Evolutionary conservation across 768 basidiomycete genomes (phyloP).

Genomic region (Podaxis pistillaris): DNA sequence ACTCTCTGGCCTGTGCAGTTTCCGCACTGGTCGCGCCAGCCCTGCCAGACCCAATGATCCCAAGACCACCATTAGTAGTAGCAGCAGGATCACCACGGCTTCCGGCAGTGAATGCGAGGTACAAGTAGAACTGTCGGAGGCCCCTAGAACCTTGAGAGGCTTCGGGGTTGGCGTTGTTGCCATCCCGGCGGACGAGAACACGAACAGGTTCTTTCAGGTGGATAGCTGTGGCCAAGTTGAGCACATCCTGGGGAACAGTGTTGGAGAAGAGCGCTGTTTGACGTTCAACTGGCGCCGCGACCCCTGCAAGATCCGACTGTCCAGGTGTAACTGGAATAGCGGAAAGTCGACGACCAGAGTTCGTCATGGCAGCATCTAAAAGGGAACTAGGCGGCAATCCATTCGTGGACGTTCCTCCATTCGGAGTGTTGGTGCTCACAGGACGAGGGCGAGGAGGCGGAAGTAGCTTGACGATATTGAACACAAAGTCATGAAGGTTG

Average conservation of each 20-base stretch:
- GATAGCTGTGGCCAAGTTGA: conserved; percentile 91
- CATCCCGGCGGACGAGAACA: conserved; percentile 93
- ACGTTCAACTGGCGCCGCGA: conserved; percentile 54
- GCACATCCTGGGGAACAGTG: conserved; percentile 96
- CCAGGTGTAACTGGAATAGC: conserved; percentile 49
- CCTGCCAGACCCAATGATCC: conserved; percentile 93
- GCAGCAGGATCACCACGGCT: conserved; percentile 59
- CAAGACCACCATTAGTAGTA: conserved; percentile 55
- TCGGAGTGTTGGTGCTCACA: conserved; percentile 43
- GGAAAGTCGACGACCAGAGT: conserved; percentile 58
- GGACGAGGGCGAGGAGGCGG: conserved; percentile 83
- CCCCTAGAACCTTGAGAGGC: conserved; percentile 71
- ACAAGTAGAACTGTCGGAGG: conserved; percentile 94
- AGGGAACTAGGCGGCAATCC: conserved; percentile 32
- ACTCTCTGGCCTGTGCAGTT: conserved; percentile 83
- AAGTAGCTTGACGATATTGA: conserved; percentile 87
- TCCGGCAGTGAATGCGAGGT: conserved; percentile 90
- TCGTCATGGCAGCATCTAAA: conserved; percentile 27
- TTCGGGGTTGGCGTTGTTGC: conserved; percentile 73
- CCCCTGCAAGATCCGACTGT: conserved; percentile 26
- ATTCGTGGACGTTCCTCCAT: conserved; percentile 17
- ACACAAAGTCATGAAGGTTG: conserved; percentile 93
- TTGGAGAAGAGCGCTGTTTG: conserved; percentile 97
- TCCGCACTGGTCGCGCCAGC: conserved; percentile 77
- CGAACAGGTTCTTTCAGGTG: conserved; percentile 95